Conservation (phyloP, 179 eudicot species). For the Corrigiola litoralis region DNA sequence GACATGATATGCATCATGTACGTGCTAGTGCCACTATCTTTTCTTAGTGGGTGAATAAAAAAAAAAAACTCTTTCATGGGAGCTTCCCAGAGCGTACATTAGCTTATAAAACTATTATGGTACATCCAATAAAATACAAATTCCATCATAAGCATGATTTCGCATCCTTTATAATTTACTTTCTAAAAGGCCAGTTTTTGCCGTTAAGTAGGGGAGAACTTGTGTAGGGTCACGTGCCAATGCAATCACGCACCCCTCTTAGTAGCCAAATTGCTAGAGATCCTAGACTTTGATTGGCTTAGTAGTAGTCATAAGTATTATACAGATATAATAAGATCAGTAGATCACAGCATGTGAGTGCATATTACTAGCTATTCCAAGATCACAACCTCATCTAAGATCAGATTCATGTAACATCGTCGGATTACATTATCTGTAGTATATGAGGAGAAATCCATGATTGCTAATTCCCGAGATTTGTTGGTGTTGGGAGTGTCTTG, state of each 20-base stretch:
- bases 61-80: no score
- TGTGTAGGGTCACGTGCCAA: slow-evolving; percentile 22
- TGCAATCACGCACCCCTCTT: neutral
- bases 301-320: neutral
- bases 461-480: slow-evolving; percentile 17
- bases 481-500: slow-evolving; percentile 13
- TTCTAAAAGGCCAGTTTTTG: no score
- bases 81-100: no score
- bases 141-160: no score
- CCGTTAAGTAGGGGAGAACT: no score
- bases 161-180: no score
- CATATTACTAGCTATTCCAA: slow-evolving; percentile 6
- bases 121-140: no score
- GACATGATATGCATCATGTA: no score
- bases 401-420: neutral
- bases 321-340: neutral
- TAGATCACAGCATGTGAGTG: slow-evolving; percentile 19
- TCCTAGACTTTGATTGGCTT: slow-evolving; percentile 19
- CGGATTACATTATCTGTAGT: neutral
- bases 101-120: no score
- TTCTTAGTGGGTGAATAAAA: no score
- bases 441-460: slow-evolving; percentile 1
- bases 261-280: slow-evolving; percentile 2
- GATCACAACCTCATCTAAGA: slow-evolving; percentile 11
- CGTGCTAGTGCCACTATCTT: no score